A percentile compares a stretch with the other conserved stretches of the same genome.
Conservation (phyloP, 257 asterid genomes). For the Solanum paucissectum region DNA sequence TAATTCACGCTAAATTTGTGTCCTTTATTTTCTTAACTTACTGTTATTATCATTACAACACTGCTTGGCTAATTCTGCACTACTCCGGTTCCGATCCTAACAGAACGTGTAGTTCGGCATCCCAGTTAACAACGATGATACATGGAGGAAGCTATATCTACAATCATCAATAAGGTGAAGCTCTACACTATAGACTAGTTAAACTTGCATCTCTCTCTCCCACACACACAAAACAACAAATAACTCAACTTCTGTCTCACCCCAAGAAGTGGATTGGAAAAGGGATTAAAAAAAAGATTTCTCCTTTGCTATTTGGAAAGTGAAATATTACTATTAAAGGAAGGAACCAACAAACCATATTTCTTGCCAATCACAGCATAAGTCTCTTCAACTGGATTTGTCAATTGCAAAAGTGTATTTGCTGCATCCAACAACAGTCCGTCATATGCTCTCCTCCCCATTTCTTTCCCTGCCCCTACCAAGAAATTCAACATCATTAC, state of each 20-base stretch:
- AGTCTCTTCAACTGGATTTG: constrained; percentile 70
- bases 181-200: neutral
- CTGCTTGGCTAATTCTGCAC: neutral
- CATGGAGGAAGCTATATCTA: neutral
- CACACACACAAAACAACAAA: neutral
- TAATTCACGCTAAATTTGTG: neutral
- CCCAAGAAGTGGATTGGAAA: neutral
- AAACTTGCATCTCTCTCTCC: neutral
- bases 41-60: neutral
- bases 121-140: neutral
- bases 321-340: neutral
- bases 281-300: neutral
- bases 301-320: neutral
- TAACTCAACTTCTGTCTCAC: neutral
- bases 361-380: constrained; percentile 61
- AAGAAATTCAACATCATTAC: neutral
- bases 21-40: neutral
- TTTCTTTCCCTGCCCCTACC: constrained; percentile 23
- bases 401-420: constrained; percentile 78
- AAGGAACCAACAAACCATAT: constrained; percentile 41
- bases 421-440: constrained; percentile 87
- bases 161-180: neutral
- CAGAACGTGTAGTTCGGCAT: neutral
- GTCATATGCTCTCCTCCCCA: constrained; percentile 49
- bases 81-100: neutral